phyloP scores from a whole-genome alignment of 352 stramenopile species.

The Pythium utonaiense region DNA sequence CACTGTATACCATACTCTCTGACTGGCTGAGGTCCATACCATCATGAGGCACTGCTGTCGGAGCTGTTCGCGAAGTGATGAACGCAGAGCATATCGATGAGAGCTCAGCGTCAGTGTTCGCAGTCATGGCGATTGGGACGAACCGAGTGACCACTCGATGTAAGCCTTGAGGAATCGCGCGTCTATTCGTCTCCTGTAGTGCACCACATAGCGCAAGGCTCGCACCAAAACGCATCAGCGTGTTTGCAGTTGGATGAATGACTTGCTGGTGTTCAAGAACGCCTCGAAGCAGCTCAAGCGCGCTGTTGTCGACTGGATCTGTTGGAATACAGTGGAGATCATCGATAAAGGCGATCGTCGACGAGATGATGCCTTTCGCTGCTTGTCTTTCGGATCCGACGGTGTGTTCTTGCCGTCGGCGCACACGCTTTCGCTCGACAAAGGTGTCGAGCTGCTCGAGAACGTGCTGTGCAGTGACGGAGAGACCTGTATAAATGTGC shows the following conservation, averaged over 20 bases:
- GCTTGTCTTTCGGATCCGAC: not conserved
- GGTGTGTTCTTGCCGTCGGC: not conserved
- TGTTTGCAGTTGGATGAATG: constrained; percentile 34
- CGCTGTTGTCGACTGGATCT: constrained; percentile 23
- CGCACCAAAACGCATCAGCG: constrained; percentile 21
- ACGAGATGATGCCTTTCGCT: not conserved
- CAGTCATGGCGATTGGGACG: constrained; percentile 30
- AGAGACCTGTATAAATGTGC: constrained; percentile 16
- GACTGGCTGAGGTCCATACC: not conserved
- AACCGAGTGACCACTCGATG: constrained; percentile 31
- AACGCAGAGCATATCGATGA: constrained; percentile 46
- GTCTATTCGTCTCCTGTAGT: constrained; percentile 16
- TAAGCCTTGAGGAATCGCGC: constrained; percentile 8
- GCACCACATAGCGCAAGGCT: constrained; percentile 24
- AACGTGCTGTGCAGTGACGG: constrained; percentile 7
- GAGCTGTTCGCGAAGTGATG: constrained; percentile 5
- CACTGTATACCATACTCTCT: not conserved
- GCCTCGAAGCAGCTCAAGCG: constrained; percentile 46
- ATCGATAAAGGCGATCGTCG: constrained; percentile 52
- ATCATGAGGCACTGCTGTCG: not conserved
- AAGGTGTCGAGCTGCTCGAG: constrained; percentile 22
- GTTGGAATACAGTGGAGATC: constrained; percentile 46
- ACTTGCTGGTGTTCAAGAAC: constrained; percentile 38
- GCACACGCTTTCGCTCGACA: constrained; percentile 17
- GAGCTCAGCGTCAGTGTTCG: constrained; percentile 41